These are phyloP conservation scores for Simplicillium aogashimaense DNA, from an alignment of 2,329 filamentous ascomycete species.

Conservation along the genomic window DNA sequence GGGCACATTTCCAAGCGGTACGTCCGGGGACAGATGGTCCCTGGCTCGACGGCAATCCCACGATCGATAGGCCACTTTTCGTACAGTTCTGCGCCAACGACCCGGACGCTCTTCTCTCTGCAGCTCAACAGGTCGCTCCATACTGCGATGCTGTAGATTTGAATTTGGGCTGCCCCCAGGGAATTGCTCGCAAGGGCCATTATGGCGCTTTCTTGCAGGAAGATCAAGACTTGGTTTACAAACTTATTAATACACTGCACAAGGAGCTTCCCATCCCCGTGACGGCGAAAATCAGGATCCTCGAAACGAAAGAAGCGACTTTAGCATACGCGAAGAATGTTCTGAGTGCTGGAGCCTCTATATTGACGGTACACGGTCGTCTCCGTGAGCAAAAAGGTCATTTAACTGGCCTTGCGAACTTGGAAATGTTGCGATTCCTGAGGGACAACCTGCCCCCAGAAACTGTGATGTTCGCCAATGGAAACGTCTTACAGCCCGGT, in stretches of 20 bases:
- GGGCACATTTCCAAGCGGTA: slow-evolving; percentile 69
- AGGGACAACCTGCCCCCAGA: slow-evolving; percentile 75
- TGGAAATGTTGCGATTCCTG: slow-evolving; percentile 73
- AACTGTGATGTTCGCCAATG: slow-evolving; percentile 93
- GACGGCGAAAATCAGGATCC: slow-evolving; percentile 87
- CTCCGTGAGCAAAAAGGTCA: slow-evolving; percentile 91
- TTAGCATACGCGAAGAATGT: slow-evolving; percentile 85
- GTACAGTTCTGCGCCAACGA: slow-evolving; percentile 96
- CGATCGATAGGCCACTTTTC: slow-evolving; percentile 78
- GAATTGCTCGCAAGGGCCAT: slow-evolving; percentile 80
- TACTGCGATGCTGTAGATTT: slow-evolving; percentile 94
- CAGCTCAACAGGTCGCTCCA: slow-evolving; percentile 68
- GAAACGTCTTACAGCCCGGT: slow-evolving; percentile 74
- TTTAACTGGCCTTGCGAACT: slow-evolving; percentile 86
- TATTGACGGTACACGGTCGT: slow-evolving; percentile 86
- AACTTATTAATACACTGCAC: slow-evolving; percentile 77
- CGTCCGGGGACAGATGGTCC: slow-evolving; percentile 22
- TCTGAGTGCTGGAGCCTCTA: slow-evolving; percentile 77
- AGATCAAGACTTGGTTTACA: slow-evolving; percentile 72
- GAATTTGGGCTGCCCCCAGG: slow-evolving; percentile 92
- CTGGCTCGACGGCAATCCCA: slow-evolving; percentile 80
- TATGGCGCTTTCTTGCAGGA: slow-evolving; percentile 96
- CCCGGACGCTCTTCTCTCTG: slow-evolving; percentile 66
- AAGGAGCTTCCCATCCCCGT: slow-evolving; percentile 70
- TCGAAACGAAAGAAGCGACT: slow-evolving; percentile 79